Conservation (phyloP, 163 green algal genomes). For the Scenedesmus sp. region DNA sequence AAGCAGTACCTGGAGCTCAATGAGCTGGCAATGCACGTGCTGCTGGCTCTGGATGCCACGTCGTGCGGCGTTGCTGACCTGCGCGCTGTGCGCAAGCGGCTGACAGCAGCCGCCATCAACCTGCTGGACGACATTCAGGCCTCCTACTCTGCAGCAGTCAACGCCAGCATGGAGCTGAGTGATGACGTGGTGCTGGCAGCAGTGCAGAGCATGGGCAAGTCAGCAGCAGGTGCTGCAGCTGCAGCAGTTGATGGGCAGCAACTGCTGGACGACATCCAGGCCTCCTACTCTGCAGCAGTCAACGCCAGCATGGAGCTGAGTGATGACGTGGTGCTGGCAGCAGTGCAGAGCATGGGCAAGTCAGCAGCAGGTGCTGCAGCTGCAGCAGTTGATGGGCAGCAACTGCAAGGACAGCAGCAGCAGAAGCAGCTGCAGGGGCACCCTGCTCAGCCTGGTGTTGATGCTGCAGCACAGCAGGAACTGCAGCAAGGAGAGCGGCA, state of each 20-base stretch:
- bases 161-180: slow-evolving; percentile 34
- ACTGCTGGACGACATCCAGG: slow-evolving; percentile 49
- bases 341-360: neutral
- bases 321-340: neutral
- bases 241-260: too few species aligned
- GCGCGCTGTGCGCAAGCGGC: slow-evolving; percentile 43
- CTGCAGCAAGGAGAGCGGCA: neutral
- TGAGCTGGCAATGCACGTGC: slow-evolving; percentile 59
- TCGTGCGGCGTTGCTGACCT: slow-evolving; percentile 42
- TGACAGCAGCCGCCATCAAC: slow-evolving; percentile 30
- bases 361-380: neutral
- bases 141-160: slow-evolving; percentile 32
- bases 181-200: slow-evolving; percentile 7
- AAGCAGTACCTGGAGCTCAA: slow-evolving; percentile 63
- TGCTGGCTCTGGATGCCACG: slow-evolving; percentile 57
- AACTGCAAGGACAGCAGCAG: neutral
- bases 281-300: slow-evolving; percentile 31
- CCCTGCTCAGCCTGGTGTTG: neutral
- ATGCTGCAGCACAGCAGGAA: neutral
- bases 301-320: slow-evolving; percentile 36
- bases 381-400: neutral
- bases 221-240: neutral
- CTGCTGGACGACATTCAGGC: slow-evolving; percentile 48
- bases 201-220: neutral
- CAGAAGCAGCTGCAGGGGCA: neutral